These are phyloP conservation scores for Boletus patriciae DNA, from an alignment of 768 basidiomycete species.

Conservation along the genomic window DNA sequence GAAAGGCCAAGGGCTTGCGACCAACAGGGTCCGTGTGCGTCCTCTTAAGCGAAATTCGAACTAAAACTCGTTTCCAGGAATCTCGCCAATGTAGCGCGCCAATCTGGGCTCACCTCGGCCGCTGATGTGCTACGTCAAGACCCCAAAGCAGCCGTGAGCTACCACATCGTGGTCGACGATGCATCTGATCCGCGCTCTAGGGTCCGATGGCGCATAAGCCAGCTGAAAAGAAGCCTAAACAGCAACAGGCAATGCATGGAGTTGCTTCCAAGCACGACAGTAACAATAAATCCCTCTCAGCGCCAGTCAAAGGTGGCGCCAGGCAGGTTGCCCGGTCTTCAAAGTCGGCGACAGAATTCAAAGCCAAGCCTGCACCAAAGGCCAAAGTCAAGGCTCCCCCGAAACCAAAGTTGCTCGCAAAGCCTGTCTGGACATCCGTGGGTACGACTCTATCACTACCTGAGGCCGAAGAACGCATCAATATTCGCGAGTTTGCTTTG, in stretches of 20 bases:
- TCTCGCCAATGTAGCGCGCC: slow-evolving; percentile 38
- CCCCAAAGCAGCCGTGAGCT: slow-evolving; percentile 33
- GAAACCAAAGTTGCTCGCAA: slow-evolving; percentile 42
- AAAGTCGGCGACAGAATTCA: slow-evolving; percentile 16
- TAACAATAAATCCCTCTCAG: slow-evolving; percentile 11
- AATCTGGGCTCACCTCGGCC: slow-evolving; percentile 39
- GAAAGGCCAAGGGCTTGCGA: slow-evolving; percentile 60
- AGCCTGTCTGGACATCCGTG: slow-evolving; percentile 55
- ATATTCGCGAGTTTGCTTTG: slow-evolving; percentile 72
- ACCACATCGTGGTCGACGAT: not conserved
- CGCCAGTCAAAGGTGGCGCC: slow-evolving; percentile 10
- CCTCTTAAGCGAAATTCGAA: not conserved
- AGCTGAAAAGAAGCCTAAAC: slow-evolving; percentile 20
- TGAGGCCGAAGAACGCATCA: slow-evolving; percentile 59
- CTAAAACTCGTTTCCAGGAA: slow-evolving; percentile 33
- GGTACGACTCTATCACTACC: slow-evolving; percentile 42
- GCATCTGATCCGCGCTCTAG: slow-evolving; percentile 19
- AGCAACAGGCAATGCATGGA: slow-evolving; percentile 6
- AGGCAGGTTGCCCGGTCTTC: slow-evolving; percentile 4
- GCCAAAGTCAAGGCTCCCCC: slow-evolving; percentile 27
- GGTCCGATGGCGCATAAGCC: slow-evolving; percentile 30
- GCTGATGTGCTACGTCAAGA: slow-evolving; percentile 38
- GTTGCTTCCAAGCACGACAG: not conserved
- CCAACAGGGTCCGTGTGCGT: slow-evolving; percentile 52
- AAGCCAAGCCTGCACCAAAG: slow-evolving; percentile 20